These are phyloP conservation scores for Endoconidiophora polonica DNA, from an alignment of 2,329 filamentous ascomycete species.

Conservation along the genomic window DNA sequence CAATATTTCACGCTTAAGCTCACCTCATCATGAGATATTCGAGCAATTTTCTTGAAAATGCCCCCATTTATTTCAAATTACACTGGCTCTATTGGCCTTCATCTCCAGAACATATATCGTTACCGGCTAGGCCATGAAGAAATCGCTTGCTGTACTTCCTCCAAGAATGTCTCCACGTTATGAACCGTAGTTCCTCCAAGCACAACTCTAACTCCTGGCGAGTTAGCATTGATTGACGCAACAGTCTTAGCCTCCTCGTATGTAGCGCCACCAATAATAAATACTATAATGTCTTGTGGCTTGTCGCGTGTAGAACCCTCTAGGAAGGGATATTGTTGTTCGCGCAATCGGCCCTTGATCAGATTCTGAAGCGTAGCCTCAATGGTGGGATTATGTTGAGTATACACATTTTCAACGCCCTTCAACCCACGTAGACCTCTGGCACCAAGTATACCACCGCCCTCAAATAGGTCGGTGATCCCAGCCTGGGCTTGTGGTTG, in stretches of 20 bases:
- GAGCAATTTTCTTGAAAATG: too few relatives aligned
- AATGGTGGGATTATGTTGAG: conserved; percentile 80
- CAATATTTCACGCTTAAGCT: too few relatives aligned
- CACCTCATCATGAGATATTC: too few relatives aligned
- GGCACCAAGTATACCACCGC: conserved; percentile 58
- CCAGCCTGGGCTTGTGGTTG: conserved; percentile 57
- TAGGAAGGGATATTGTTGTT: conserved; percentile 83
- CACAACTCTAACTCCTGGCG: conserved; percentile 75
- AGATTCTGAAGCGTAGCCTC: conserved; percentile 81
- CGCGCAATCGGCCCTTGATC: conserved; percentile 76
- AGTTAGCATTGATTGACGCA: conserved; percentile 82
- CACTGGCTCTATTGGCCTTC: not conserved
- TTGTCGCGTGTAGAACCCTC: conserved; percentile 86
- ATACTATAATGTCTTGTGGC: conserved; percentile 89
- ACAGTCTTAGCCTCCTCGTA: conserved; percentile 97
- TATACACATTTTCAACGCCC: conserved; percentile 97
- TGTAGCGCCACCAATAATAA: conserved; percentile 82
- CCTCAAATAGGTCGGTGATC: conserved; percentile 84
- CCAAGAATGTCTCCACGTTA: conserved; percentile 74
- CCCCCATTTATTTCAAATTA: too few relatives aligned
- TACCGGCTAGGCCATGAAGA: conserved; percentile 52
- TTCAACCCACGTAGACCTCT: conserved; percentile 88
- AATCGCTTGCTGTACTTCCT: conserved; percentile 82
- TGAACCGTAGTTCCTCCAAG: conserved; percentile 77
- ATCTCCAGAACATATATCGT: not conserved